These are phyloP conservation scores for Solanum bulbocastanum DNA, from an alignment of 257 asterid species.

Conservation along the genomic window DNA sequence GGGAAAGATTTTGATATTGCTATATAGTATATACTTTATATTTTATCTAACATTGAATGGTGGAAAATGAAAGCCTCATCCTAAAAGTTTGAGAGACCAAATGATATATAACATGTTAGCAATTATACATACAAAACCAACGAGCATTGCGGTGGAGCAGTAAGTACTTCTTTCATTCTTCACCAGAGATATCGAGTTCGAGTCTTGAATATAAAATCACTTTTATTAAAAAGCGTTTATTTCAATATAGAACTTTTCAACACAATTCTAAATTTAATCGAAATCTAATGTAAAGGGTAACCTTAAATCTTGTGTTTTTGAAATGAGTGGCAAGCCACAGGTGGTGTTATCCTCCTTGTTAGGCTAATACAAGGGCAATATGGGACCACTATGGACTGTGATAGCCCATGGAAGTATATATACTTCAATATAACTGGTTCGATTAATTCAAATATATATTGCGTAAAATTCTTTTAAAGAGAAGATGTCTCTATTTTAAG, in stretches of 20 bases:
- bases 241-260: no score
- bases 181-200: neutral
- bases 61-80: slow-evolving; percentile 71
- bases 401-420: neutral
- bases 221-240: no score
- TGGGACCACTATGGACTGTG: neutral
- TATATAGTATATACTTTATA: slow-evolving; percentile 2
- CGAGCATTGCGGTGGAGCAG: neutral
- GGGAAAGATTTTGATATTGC: neutral
- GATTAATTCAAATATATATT: no score
- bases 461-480: neutral
- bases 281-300: neutral
- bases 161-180: no score
- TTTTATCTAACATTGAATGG: slow-evolving; percentile 53
- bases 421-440: neutral
- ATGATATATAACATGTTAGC: neutral
- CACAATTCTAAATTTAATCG: no score
- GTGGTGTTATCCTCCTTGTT: neutral
- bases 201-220: rapidly evolving
- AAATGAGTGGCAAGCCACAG: neutral
- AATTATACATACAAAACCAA: neutral
- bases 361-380: neutral
- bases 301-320: neutral
- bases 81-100: neutral
- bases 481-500: no score